Base-by-base conservation (phyloP, 768 basidiomycete species). In the Lactarius akahatsu region DNA sequence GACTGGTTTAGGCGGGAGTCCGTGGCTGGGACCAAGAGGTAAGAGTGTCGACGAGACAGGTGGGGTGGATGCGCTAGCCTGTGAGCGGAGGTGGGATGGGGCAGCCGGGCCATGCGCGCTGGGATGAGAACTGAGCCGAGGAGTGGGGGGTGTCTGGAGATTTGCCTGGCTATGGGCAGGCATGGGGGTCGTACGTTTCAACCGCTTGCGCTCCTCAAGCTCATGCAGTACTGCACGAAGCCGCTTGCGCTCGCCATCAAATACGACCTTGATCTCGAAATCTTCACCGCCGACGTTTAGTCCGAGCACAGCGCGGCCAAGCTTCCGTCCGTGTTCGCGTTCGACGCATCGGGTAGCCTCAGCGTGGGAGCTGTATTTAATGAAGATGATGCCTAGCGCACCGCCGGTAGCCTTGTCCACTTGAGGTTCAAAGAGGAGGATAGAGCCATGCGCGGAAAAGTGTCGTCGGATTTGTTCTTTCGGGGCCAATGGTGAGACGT, bases 341-440 rank as follows among this genome's bases (percentile, higher is more conserved):
- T 82, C 82, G 28, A 90, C 81, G 66, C 91, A 94, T 55, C 76
- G 72, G 63, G 80, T 81, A 5, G 94, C 94, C 54, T 91, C 88
- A 18, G 87, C 86, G 67, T 88, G 85, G 0, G 83, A 78, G 20
- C 76, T 72, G 72, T 79, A 98, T 69, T 83, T 85, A 69, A 98
- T 82, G 73, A 85, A 86, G 50, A 93, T 85, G 50, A 98, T 84
- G 2, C 96, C 95, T 1, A 97, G 83, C 1, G 89, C 85, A 58
- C 85, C 88, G 3, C 94, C 95, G n/a, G 87, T 92, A 59, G 82
- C 81, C 64, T 83, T 82, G 77, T 96, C 91, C 65, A 90, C 85
- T 72, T 94, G 90, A 13, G 87, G 82, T 64, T 95, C 92, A 64
- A 92, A 87, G 3, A 86, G 82, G 7, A 78, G 63, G 64, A 95